Percentiles rank a stretch among this genome's conserved stretches.
Conservation (phyloP, 164 flowering plant genomes). For the Tetrastigma voinierianum region DNA sequence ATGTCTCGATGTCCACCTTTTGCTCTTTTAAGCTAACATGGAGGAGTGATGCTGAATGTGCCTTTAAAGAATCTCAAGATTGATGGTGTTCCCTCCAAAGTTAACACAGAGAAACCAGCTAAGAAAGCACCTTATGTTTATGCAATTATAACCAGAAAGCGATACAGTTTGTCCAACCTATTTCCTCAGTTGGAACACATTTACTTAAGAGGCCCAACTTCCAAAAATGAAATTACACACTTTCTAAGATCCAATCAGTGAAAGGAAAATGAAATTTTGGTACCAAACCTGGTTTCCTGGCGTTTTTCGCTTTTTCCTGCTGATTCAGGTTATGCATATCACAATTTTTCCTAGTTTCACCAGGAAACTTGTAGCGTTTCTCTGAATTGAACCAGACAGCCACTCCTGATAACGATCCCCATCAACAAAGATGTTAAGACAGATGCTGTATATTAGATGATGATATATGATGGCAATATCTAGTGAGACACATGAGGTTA, state of each 20-base stretch:
- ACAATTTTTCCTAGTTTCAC: slow-evolving; percentile 4
- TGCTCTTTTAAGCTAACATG: slow-evolving; percentile 14
- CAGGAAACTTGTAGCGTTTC: slow-evolving; percentile 7
- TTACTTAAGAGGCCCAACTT: too few species aligned
- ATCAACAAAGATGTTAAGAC: too few species aligned
- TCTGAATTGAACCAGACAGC: slow-evolving; percentile 19
- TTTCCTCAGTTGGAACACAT: too few species aligned
- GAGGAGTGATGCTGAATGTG: slow-evolving; percentile 12
- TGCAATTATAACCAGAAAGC: too few species aligned
- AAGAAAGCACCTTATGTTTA: too few species aligned
- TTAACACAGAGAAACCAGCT: not conserved
- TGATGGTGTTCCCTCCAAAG: slow-evolving; percentile 41
- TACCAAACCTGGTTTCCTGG: slow-evolving; percentile 32
- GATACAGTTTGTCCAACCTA: too few species aligned
- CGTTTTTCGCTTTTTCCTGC: slow-evolving; percentile 23
- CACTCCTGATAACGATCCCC: slow-evolving; percentile 27
- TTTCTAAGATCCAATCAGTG: not conserved
- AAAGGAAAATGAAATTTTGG: not conserved
- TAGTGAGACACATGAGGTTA: too few species aligned
- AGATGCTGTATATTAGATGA: too few species aligned
- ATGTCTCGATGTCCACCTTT: slow-evolving; percentile 14
- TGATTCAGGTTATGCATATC: slow-evolving; percentile 9
- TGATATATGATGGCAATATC: too few species aligned
- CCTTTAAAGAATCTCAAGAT: slow-evolving; percentile 47
- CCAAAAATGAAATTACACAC: too few species aligned